These are phyloP conservation scores for Calonectria pauciramosa DNA, from an alignment of 2,329 filamentous ascomycete species.

Conservation along the genomic window DNA sequence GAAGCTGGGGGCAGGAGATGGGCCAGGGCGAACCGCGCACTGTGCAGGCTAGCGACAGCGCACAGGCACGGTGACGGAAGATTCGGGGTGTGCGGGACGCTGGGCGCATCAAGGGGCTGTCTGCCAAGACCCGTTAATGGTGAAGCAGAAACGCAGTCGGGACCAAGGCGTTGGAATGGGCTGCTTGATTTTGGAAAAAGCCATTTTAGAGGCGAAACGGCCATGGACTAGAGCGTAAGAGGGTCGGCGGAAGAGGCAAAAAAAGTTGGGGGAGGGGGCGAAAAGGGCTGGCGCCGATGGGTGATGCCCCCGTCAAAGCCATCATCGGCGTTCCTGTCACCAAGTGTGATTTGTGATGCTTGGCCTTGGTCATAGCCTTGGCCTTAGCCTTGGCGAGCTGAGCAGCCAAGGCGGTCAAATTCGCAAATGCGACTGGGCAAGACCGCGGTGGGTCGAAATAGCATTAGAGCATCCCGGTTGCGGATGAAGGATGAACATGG, in stretches of 20 bases:
- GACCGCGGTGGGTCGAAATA: slow-evolving; percentile 4
- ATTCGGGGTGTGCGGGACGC: background rate
- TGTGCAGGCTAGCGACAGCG: background rate
- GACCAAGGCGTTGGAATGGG: background rate
- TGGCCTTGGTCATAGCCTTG: background rate
- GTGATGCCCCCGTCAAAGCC: background rate
- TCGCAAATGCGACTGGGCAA: background rate
- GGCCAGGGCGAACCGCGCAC: background rate
- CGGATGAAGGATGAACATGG: slow-evolving; percentile 11
- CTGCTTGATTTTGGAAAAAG: background rate
- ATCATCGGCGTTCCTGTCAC: background rate
- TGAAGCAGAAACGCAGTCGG: background rate
- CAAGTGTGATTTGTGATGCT: background rate
- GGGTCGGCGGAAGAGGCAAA: background rate
- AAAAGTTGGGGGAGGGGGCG: background rate
- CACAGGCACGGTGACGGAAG: background rate
- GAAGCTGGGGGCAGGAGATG: background rate
- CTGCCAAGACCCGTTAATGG: slow-evolving; percentile 3
- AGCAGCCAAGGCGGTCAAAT: slow-evolving; percentile 8
- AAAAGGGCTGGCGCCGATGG: background rate
- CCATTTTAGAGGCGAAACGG: background rate
- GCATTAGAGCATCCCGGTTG: background rate
- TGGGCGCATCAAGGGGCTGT: background rate
- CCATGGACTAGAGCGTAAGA: background rate
- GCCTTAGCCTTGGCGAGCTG: background rate